Evolutionary conservation across 1,139 yeast species (phyloP), one percentile per base, ranked within the genome.

Genomic region (Nadsonia starkeyi-henricii): DNA sequence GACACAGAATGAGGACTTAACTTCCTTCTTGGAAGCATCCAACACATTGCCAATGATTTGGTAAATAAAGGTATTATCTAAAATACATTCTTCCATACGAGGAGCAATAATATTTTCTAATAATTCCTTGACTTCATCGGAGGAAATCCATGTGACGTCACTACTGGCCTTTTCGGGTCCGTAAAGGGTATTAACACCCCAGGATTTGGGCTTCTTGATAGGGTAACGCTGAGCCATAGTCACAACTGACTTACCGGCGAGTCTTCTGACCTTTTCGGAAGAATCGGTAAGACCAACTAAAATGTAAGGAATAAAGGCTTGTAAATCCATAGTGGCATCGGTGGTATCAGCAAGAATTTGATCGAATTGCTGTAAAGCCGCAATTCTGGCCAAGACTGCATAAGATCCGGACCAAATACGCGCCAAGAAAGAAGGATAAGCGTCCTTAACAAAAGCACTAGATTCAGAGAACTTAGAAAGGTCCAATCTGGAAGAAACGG

Each of bases 121-220:
- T 60, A 88, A 66, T 12, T 58, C 56, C 41, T 69, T 65, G 3
- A 79, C 78, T 60, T 85, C 94, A 48, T 77, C 75, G 46, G 88
- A 82, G 39, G 82, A 69, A 39, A 86, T 69, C 58, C 68, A 65
- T 44, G 61, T 60, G 39, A 81, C 71, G 21, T 82, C 77, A 46
- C 71, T 72, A 53, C 63, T 67, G 48, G 64, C 73, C 28, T 57
- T 52, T 51, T 62, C 70, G 1, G 65, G 60, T 13, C 80, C 83
- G 55, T 74, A 78, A 13, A 78, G 61, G 37, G 66, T 61, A 41
- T 64, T 64, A 18, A 62, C 37, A 1, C 61, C 67, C 67, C 67
- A 51, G 4, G 65, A 62, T 48, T 73, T 57, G 49, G 72, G 66
- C 20, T 66, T 66, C 47, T 68, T 67, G 1, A 70, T 63, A 51